Conservation (phyloP, 441 rosid species). For the Gossypium trilobum region DNA sequence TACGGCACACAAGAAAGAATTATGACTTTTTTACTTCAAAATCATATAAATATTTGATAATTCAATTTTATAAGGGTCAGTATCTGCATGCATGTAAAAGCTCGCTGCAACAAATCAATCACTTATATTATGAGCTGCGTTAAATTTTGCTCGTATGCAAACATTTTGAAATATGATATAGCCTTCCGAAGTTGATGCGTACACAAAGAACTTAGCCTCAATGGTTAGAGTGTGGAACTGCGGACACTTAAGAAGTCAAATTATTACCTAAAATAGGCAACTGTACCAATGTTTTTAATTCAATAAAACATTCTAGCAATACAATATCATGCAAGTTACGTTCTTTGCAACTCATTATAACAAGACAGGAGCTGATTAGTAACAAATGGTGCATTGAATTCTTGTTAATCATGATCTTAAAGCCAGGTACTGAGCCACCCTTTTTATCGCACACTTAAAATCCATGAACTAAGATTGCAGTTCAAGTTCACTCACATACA, state of each 20-base stretch:
- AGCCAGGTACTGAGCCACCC: background rate
- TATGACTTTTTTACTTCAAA: background rate
- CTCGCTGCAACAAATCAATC: background rate
- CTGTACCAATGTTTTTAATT: background rate
- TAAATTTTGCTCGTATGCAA: background rate
- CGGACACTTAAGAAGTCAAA: background rate
- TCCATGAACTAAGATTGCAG: background rate
- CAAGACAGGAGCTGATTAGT: background rate
- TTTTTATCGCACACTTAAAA: background rate
- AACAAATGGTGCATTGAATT: background rate
- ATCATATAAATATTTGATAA: background rate
- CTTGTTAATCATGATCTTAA: background rate
- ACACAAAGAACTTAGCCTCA: background rate
- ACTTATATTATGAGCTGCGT: background rate
- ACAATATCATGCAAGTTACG: background rate
- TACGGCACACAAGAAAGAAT: background rate
- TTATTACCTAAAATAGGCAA: background rate
- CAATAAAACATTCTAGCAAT: background rate
- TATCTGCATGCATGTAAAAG: background rate
- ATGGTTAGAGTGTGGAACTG: background rate
- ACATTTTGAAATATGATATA: background rate
- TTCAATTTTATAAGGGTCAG: background rate
- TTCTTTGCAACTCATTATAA: background rate
- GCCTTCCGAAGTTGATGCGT: background rate
- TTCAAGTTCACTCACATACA: background rate